These are phyloP conservation scores for Lactuca saligna DNA, from an alignment of 129 eudicot species.

Conservation along the genomic window DNA sequence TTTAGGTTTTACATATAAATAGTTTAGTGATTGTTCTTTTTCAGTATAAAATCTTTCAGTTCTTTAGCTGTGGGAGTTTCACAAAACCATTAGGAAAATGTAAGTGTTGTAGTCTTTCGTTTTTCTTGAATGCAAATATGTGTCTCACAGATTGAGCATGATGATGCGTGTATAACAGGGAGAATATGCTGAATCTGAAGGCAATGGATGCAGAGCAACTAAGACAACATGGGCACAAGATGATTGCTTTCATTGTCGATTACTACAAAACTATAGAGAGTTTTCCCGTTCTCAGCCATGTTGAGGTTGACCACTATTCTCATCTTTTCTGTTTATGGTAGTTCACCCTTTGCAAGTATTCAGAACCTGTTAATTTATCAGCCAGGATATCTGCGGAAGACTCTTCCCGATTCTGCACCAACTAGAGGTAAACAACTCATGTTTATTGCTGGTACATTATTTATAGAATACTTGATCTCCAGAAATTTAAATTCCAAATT, in stretches of 20 bases:
- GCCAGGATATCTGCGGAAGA: constrained; percentile 91
- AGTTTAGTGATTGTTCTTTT: too few relatives aligned
- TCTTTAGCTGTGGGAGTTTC: not conserved
- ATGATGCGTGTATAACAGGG: constrained; percentile 45
- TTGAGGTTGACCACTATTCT: constrained; percentile 50
- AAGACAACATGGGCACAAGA: constrained; percentile 82
- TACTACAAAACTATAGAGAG: constrained; percentile 81
- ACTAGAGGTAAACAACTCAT: not conserved
- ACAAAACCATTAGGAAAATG: constrained; percentile 19
- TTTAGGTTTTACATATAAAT: too few relatives aligned
- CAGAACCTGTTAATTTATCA: constrained; percentile 31
- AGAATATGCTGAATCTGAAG: constrained; percentile 70
- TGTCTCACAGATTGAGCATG: constrained; percentile 6
- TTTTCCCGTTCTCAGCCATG: constrained; percentile 97
- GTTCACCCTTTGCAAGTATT: constrained; percentile 1
- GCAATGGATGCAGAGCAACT: constrained; percentile 96
- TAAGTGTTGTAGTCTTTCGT: not conserved
- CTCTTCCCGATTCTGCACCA: constrained; percentile 89
- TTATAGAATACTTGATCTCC: too few relatives aligned
- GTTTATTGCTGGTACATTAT: too few relatives aligned
- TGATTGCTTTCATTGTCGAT: constrained; percentile 97
- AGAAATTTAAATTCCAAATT: too few relatives aligned
- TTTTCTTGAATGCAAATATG: constrained; percentile 12
- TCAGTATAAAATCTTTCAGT: too few relatives aligned
- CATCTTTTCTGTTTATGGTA: not conserved